Evolutionary conservation across 495 filamentous ascomycete species (phyloP).

Genomic region (Clavariopsis aquatica): DNA sequence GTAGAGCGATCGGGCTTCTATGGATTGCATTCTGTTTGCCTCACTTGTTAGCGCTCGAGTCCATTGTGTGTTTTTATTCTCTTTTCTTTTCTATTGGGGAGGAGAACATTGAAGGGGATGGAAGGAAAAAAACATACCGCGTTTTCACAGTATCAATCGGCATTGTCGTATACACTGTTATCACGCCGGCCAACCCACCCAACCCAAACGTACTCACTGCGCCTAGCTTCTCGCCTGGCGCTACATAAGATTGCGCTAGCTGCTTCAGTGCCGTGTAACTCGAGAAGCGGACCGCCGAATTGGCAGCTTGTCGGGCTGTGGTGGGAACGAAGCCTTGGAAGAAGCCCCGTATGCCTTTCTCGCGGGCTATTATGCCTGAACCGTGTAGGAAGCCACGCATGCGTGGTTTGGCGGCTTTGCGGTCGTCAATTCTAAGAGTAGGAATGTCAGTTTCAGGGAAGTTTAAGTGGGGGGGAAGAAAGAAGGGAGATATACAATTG

Average conservation of each 20-base stretch:
- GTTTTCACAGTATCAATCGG: constrained; percentile 96
- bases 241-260: constrained; percentile 85
- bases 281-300: constrained; percentile 85
- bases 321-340: constrained; percentile 97
- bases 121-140: constrained; percentile 49
- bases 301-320: constrained; percentile 90
- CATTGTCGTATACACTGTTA: constrained; percentile 89
- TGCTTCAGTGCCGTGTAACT: constrained; percentile 90
- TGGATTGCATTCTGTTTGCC: constrained; percentile 80
- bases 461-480: background rate
- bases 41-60: constrained; percentile 14
- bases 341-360: constrained; percentile 86
- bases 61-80: too few species aligned
- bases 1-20: constrained; percentile 80
- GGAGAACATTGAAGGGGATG: background rate
- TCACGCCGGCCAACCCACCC: constrained; percentile 83
- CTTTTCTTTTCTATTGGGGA: background rate
- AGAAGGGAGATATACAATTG: constrained; percentile 55
- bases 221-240: constrained; percentile 92
- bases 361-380: constrained; percentile 78
- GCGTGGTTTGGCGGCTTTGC: constrained; percentile 80
- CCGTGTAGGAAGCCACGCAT: constrained; percentile 94
- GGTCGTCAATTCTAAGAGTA: constrained; percentile 86
- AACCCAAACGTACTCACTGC: constrained; percentile 87
- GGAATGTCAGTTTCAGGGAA: background rate